These are phyloP conservation scores for Sphaceloma murrayae DNA, from an alignment of 2,329 filamentous ascomycete species.

Conservation along the genomic window DNA sequence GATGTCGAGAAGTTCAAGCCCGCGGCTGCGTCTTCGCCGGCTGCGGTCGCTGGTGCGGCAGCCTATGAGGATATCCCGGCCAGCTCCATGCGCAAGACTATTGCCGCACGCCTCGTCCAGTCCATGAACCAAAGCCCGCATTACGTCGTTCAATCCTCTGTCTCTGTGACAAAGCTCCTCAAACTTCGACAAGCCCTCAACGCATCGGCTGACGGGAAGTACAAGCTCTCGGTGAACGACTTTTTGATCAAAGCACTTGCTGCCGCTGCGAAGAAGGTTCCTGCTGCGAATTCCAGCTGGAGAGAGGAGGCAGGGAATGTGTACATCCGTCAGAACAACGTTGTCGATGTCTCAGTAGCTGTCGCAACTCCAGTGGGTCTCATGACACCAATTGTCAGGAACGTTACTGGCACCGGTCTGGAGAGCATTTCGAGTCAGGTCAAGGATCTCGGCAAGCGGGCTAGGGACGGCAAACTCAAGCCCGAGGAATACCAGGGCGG, in stretches of 20 bases:
- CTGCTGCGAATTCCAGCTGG: conserved; percentile 93
- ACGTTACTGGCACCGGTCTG: conserved; percentile 77
- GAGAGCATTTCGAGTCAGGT: conserved; percentile 78
- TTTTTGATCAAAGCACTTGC: conserved; percentile 96
- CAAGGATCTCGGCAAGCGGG: conserved; percentile 95
- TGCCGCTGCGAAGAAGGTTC: conserved; percentile 83
- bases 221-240: conserved; percentile 99
- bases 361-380: conserved; percentile 87
- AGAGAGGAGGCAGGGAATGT: conserved; percentile 61
- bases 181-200: conserved; percentile 95
- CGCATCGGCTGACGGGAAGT: conserved; percentile 76
- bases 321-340: conserved; percentile 85
- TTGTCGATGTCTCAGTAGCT: conserved; percentile 88
- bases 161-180: conserved; percentile 89
- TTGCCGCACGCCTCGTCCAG: conserved; percentile 80
- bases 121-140: conserved; percentile 92
- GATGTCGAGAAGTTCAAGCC: conserved; percentile 83
- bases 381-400: conserved; percentile 94
- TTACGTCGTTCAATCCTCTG: conserved; percentile 86
- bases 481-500: conserved; percentile 98
- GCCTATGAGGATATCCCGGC: conserved; percentile 76
- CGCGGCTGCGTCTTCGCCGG: conserved; percentile 33
- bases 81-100: conserved; percentile 94
- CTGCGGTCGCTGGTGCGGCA: conserved; percentile 46
- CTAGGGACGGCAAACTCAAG: conserved; percentile 95